These are phyloP conservation scores for Colletotrichum tropicale DNA, from an alignment of 2,329 filamentous ascomycete genomes.

Conservation along the genomic window DNA sequence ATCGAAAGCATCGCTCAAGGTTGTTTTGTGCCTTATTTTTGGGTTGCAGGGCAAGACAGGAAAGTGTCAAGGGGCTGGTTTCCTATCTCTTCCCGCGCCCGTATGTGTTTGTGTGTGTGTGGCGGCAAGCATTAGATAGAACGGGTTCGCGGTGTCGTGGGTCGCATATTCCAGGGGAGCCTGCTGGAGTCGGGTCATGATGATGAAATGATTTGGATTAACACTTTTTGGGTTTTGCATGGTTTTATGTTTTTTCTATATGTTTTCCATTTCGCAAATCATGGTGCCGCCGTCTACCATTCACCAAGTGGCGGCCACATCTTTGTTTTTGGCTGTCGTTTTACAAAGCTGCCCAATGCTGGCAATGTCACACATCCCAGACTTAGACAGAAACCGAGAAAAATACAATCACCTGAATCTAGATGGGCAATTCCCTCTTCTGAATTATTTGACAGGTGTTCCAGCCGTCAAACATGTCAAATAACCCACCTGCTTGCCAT, in stretches of 20 bases:
- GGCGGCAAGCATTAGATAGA: constrained; percentile 9
- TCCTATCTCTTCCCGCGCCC: not conserved
- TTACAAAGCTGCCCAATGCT: not conserved
- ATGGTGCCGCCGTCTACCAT: not conserved
- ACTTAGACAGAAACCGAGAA: not conserved
- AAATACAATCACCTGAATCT: not conserved
- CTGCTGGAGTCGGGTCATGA: constrained; percentile 16
- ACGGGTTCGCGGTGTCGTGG: not conserved
- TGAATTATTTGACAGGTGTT: not conserved
- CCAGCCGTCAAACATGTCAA: not conserved
- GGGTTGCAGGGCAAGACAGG: not conserved
- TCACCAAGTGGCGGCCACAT: not conserved
- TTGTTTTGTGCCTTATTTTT: not conserved
- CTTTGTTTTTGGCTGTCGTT: not conserved
- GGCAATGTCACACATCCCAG: not conserved
- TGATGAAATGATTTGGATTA: constrained; percentile 4
- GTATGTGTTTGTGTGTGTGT: not conserved
- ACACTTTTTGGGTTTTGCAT: not conserved
- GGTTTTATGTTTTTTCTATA: not conserved
- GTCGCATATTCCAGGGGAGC: constrained; percentile 6
- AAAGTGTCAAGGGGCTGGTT: not conserved
- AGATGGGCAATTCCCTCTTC: not conserved
- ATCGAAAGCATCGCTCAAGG: not conserved
- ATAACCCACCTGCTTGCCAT: not conserved
- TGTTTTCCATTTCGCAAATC: not conserved